Evolutionary conservation across 1,284 basidiomycete species (phyloP), one percentile per base, ranked within the genome.

Genomic region (Tilletiaria anomala): DNA sequence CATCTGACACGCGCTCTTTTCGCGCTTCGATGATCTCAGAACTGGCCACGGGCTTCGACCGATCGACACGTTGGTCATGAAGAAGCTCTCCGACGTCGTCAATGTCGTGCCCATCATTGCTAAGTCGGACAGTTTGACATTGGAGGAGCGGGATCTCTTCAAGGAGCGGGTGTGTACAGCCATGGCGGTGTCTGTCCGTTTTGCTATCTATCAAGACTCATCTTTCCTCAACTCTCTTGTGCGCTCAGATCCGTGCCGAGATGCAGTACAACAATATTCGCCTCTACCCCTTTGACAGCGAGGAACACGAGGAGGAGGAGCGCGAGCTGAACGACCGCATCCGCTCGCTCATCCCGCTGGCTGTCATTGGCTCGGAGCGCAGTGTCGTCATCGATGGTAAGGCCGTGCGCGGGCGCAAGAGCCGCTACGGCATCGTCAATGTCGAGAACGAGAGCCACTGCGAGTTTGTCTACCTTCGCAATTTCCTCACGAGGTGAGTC

Each of bases 61-160:
- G 55, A 91, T 97, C 65, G 93, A 97, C 65, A 82, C 96, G 37
- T 88, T 87, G 56, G 91, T 97, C 53, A 87, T 97, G 80, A 96
- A 96, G 76, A 96, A 94, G 75, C 74, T 97, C 43, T 82, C 81
- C 67, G 91, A 97, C 68, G 91, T 97, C 31, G 91, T 94, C 70
- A 97, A 97, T 61, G 91, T 97, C 37, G 89, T 97, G 5, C 93
- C 91, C 11, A 83, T 97, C 48, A 96, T 97, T 65, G 91, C 93
- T 59, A 97, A 97, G 76, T 77, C 84, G n/a, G 91, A 97, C 70
- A 82, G 80, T 51, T 73, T 97, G 70, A 96, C 89, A 1, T 70
- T 88, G 49, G 88, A 93, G 55, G 93, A 97, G 73, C 75, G 88
- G 50, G 82, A 83, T 50, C 72, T 75, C 18, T 97, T 97, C 78